Evolutionary conservation across 306 rosid species (phyloP).

Genomic region (Vicia faba): DNA sequence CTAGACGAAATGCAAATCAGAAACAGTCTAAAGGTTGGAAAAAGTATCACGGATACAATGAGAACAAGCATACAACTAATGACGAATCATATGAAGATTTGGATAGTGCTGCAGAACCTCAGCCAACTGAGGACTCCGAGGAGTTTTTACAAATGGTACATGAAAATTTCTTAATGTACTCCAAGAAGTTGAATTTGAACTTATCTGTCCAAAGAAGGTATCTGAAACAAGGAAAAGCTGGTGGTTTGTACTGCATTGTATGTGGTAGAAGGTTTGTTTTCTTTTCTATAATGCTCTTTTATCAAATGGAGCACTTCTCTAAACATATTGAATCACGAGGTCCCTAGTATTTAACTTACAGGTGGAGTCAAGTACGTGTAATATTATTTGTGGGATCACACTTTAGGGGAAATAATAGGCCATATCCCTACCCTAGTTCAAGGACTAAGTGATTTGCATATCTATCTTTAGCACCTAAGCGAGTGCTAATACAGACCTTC

Average conservation of each 20-base stretch:
- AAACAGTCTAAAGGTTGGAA: slow-evolving; percentile 71
- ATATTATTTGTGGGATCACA: neutral
- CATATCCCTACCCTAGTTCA: too few species aligned
- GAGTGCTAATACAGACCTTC: too few species aligned
- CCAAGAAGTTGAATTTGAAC: slow-evolving; percentile 71
- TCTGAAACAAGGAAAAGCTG: slow-evolving; percentile 84
- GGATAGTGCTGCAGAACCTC: slow-evolving; percentile 51
- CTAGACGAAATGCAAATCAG: slow-evolving; percentile 53
- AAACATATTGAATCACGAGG: slow-evolving; percentile 50
- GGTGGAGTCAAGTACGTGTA: slow-evolving; percentile 40
- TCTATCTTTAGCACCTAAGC: too few species aligned
- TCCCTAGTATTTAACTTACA: slow-evolving; percentile 43
- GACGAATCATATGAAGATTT: slow-evolving; percentile 64
- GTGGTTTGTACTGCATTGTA: slow-evolving; percentile 88
- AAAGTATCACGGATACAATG: slow-evolving; percentile 58
- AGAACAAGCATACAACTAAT: slow-evolving; percentile 47
- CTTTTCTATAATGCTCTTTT: slow-evolving; percentile 54
- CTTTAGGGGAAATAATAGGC: too few species aligned
- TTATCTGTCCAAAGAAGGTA: slow-evolving; percentile 67
- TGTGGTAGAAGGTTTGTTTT: slow-evolving; percentile 95
- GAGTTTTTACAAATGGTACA: slow-evolving; percentile 77
- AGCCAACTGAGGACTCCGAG: slow-evolving; percentile 73
- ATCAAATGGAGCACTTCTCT: slow-evolving; percentile 48
- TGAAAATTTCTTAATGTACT: slow-evolving; percentile 71
- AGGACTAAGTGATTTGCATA: too few species aligned